Evolutionary conservation across 202 grass and related monocot species (phyloP), one percentile per base, ranked within the genome.

Genomic region (Saccharum hybrid): DNA sequence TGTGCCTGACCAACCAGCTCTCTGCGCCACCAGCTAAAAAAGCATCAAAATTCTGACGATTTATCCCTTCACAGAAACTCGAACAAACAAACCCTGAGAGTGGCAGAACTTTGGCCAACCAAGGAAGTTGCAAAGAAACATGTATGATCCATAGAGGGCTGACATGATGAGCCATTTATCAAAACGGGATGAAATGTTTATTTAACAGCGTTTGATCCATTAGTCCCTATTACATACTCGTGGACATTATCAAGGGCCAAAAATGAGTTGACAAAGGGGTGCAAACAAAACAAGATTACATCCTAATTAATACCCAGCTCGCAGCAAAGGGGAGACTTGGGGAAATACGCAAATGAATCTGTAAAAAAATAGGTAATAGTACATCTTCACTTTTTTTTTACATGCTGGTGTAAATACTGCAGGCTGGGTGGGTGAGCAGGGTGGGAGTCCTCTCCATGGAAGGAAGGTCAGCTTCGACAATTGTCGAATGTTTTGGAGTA

Each of bases 391-490:
- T 28, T 10, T 80, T 81, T 87, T 87, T 87, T 87, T 52, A 90
- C 88, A 81, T 46, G 62, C 57, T n/a, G 81, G 22, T 83, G 83
- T 80, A 30, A n/a, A 63, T 49, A 5, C 81, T 85, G 77, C 64
- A 82, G 72, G 72, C 31, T 75, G 65, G 72, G 30, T 38, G 64
- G 70, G 30, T 66, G 2, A 77, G 30, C 23, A 0, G 52, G 74
- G 31, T 18, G 18, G 41, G 62, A 75, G 6, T 64, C 74, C 45
- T 65, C 77, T 71, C 65, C 63, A 71, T 12, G 33, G 23, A 89
- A 30, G 76, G 75, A 87, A 49, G 63, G 88, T 90, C 84, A 90
- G 84, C 84, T 87, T 87, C 70, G 71, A 90, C 81, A 72, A 23
- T 56, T 0, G 84, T 76, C 81, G 64, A 87, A 90, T 80, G 68